phyloP scores from a whole-genome alignment of 2,329 filamentous ascomycete genomes.

The Aspergillus pseudoglaucus region DNA sequence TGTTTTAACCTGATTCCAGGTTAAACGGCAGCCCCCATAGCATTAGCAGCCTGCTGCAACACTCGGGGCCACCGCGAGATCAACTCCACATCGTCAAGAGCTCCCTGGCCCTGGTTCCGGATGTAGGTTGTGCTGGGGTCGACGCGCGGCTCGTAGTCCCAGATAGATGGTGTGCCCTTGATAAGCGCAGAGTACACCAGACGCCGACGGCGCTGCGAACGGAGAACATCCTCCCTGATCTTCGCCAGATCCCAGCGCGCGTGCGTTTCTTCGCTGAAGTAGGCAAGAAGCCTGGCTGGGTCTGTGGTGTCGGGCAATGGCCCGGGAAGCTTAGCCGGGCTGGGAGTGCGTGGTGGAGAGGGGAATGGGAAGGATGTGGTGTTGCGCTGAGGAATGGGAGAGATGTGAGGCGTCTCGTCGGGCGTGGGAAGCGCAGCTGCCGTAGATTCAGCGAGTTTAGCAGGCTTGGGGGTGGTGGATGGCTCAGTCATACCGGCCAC shows the following conservation, averaged over 20 bases:
- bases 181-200: slow-evolving; percentile 75
- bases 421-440: slow-evolving; percentile 26
- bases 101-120: slow-evolving; percentile 47
- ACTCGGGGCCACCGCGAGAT: slow-evolving; percentile 38
- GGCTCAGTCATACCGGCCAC: slow-evolving; percentile 27
- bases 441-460: slow-evolving; percentile 15
- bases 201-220: slow-evolving; percentile 70
- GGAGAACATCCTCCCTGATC: slow-evolving; percentile 68
- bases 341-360: slow-evolving; percentile 35
- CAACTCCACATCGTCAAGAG: slow-evolving; percentile 35
- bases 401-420: slow-evolving; percentile 22
- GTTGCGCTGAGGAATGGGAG: slow-evolving; percentile 19
- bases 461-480: slow-evolving; percentile 35
- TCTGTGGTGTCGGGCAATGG: slow-evolving; percentile 27
- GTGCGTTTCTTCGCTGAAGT: slow-evolving; percentile 67
- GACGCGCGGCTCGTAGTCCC: slow-evolving; percentile 71
- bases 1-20: slow-evolving; percentile 1
- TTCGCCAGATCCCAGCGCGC: slow-evolving; percentile 72
- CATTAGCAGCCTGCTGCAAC: slow-evolving; percentile 26
- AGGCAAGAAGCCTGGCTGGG: slow-evolving; percentile 46
- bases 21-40: slow-evolving; percentile 7
- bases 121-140: slow-evolving; percentile 61
- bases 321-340: slow-evolving; percentile 28
- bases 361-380: slow-evolving; percentile 24
- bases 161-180: slow-evolving; percentile 67